Conservation (phyloP, 805 yeast genomes). For the Cyberlindnera mississippiensis region DNA sequence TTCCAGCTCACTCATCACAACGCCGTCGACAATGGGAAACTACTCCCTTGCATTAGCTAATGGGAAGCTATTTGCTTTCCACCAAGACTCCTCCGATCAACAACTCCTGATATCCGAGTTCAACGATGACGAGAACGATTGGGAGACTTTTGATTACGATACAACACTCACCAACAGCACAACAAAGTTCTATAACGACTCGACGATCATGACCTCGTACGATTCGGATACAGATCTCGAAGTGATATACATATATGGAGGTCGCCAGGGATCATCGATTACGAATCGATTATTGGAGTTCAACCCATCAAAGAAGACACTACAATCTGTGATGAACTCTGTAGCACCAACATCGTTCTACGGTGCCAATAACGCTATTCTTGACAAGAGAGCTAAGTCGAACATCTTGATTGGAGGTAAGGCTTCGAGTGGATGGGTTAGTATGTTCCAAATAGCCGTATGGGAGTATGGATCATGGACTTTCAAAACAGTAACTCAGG, state of each 20-base stretch:
- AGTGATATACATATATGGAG: slow-evolving; percentile 54
- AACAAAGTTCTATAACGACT: slow-evolving; percentile 18
- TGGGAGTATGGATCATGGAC: slow-evolving; percentile 75
- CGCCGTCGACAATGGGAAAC: slow-evolving; percentile 19
- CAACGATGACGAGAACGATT: slow-evolving; percentile 7
- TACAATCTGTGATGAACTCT: slow-evolving; percentile 41
- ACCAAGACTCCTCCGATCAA: slow-evolving; percentile 2
- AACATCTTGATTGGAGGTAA: slow-evolving; percentile 65
- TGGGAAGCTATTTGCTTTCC: slow-evolving; percentile 22
- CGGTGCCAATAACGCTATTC: slow-evolving; percentile 40
- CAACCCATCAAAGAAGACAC: slow-evolving; percentile 31
- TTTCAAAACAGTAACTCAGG: slow-evolving; percentile 37
- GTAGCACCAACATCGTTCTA: slow-evolving; percentile 54
- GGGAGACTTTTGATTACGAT: slow-evolving; percentile 16
- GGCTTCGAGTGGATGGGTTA: slow-evolving; percentile 61
- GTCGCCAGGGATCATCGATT: slow-evolving; percentile 30
- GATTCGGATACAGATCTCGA: slow-evolving; percentile 30
- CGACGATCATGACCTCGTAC: slow-evolving; percentile 40
- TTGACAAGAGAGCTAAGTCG: slow-evolving; percentile 41
- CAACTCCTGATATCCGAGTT: slow-evolving; percentile 13
- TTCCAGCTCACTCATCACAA: slow-evolving; percentile 1
- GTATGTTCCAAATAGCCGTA: slow-evolving; percentile 67
- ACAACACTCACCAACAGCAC: slow-evolving; percentile 14
- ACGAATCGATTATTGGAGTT: slow-evolving; percentile 43
- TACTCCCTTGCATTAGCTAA: slow-evolving; percentile 24